Evolutionary conservation across 192 early-diverging fungal genomes (phyloP).

Genomic region (Coemansia sp.): DNA sequence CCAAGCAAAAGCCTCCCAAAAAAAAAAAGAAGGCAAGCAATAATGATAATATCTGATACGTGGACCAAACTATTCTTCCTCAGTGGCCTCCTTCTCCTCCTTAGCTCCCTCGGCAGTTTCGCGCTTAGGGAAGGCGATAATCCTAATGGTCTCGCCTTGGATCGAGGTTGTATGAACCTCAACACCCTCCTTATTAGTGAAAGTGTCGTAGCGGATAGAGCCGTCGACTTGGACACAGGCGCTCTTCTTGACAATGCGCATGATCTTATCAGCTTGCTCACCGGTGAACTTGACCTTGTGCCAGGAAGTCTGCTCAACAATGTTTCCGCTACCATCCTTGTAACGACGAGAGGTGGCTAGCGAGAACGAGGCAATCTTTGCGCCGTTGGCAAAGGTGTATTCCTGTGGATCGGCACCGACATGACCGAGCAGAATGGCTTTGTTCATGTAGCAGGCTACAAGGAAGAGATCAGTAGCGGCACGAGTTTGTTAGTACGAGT

Average conservation of each 20-base stretch:
- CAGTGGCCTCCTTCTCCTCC: conserved; percentile 12
- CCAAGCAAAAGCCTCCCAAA: too few species aligned
- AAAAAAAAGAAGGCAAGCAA: background rate
- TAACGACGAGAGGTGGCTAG: conserved; percentile 63
- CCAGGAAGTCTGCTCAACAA: conserved; percentile 68
- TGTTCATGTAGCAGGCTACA: conserved; percentile 52
- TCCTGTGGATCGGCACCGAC: conserved; percentile 62
- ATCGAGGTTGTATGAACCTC: conserved; percentile 53
- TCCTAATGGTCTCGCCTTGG: conserved; percentile 19
- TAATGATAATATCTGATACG: background rate
- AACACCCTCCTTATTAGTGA: conserved; percentile 62
- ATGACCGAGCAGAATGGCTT: conserved; percentile 63
- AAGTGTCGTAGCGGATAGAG: conserved; percentile 59
- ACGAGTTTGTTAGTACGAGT: background rate
- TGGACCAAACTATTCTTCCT: background rate
- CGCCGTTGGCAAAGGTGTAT: conserved; percentile 43
- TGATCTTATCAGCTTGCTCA: conserved; percentile 23
- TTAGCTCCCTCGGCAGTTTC: background rate
- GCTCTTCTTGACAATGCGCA: conserved; percentile 57
- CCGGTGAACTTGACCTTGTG: conserved; percentile 56
- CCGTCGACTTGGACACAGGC: conserved; percentile 67
- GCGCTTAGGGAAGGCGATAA: conserved; percentile 39
- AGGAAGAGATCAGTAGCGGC: background rate
- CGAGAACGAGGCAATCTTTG: conserved; percentile 57
- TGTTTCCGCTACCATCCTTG: conserved; percentile 64